Conservation (phyloP, 73 alveolate genomes). For the Tetrahymena thermophila region DNA sequence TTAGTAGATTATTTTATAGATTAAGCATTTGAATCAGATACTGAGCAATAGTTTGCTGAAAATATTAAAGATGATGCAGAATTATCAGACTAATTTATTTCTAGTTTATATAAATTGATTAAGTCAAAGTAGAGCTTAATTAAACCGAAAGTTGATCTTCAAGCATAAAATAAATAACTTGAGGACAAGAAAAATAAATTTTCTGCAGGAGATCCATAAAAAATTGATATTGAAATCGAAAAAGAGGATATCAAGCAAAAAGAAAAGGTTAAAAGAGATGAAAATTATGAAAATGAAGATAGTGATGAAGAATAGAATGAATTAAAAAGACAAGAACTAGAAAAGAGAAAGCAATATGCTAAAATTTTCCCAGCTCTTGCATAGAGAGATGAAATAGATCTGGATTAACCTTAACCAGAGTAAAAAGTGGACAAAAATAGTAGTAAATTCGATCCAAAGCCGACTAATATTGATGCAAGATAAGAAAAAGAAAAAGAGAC, state of each 20-base stretch:
- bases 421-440: background rate
- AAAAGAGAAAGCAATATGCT: background rate
- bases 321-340: background rate
- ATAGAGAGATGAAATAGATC: slow-evolving; percentile 18
- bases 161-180: background rate
- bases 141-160: background rate
- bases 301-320: background rate
- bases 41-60: slow-evolving; percentile 30
- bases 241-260: slow-evolving; percentile 28
- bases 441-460: background rate
- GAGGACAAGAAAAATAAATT: background rate
- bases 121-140: slow-evolving; percentile 8
- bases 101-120: slow-evolving; percentile 22
- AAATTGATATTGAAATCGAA: background rate
- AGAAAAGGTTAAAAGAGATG: slow-evolving; percentile 1
- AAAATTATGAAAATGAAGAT: background rate
- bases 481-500: background rate
- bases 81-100: slow-evolving; percentile 17
- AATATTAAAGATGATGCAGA: slow-evolving; percentile 44
- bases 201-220: background rate
- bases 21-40: slow-evolving; percentile 46
- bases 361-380: background rate
- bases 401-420: slow-evolving; percentile 12
- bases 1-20: slow-evolving; percentile 68
- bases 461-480: background rate